Base-by-base conservation (phyloP, 78 protist genomes). In the Mantamonas sphyraenae region DNA sequence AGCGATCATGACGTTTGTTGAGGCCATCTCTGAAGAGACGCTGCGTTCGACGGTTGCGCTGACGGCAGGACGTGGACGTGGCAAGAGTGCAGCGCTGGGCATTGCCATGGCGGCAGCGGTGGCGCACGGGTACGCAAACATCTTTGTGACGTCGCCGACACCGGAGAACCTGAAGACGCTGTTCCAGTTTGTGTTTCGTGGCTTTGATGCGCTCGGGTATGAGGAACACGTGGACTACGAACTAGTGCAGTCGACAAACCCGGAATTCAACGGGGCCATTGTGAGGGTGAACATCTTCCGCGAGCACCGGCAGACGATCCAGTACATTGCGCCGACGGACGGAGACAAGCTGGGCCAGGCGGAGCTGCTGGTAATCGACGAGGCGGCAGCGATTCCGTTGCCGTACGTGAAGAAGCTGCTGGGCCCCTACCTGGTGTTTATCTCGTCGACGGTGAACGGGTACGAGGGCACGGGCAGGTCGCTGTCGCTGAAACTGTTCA, bases 401-500 rank as follows among this genome's bases (percentile, higher is more conserved):
- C 97, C 98, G n/a, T 64, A 76, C 26, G 99, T 96, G 22, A 40
- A 73, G 58, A 50, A 53, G 38, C 74, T 96, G 43, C 34, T 94
- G 12, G 97, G 97, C 8, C 87, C 85, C 17, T 90, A 90, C 71
- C 76, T 94, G 31, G 94, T 94, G 43, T 93, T 95, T 81, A 45
- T 98, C 72, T 78, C 94, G 34, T 83, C 92, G 9, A 91, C 92
- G n/a, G 53, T 85, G 45, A 57, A 65, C 66, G 90, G 88, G 43
- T 95, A 96, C 65, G 99, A 98, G 70, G 99, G 99, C 55, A 98
- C 99, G 2, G 99, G 99, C 38, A 83, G 99, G 35, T 81, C 98
- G 22, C 93, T 98, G 22, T 84, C 97, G 20, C 81, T 98, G 75
- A 98, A 98, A 88, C 83, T 98, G 28, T 81, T 97, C 66, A 9